Base-by-base conservation (phyloP, 306 rosid genomes). In the Abrus pulchellus region DNA sequence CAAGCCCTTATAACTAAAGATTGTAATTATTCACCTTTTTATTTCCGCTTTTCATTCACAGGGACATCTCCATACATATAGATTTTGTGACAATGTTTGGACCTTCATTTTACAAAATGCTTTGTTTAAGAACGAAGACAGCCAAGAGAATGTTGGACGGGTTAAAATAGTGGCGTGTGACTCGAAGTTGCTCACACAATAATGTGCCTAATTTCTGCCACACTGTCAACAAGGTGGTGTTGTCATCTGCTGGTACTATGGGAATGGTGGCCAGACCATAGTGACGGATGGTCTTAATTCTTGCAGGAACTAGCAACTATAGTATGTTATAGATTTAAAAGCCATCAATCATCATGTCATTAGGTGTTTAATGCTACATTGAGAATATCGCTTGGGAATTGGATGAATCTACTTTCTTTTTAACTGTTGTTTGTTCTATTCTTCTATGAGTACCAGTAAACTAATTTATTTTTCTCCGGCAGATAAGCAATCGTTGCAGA, bases 31-130 rank as follows among this genome's bases (percentile, higher is more conserved):
- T 65, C 55, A 10, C 74, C 48, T 38, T 14, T 70, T 62, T 59
- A 12, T 52, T 75, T 45, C 49, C 50, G 5, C 53, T 49, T 69
- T 72, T 72, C 7, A 60, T 55, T 9, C 72, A 77, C 94, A 93
- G 98, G 99, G 99, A 68, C 99, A 95, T 89, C 87, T 95, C 72
- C 99, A 95, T 86, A 95, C 99, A 32, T 95, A 95, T 80, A 88
- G 99, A 80, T 95, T 95, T 85, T 93, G 98, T 74, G 92, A 95
- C 90, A 95, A 95, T 68, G 98, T 93, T 59, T 91, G 99, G 99
- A 95, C 99, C 76, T 95, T 95, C 86, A 95, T 95, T 80, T 86
- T 95, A 70, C 97, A 93, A 76, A 52, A 87, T 80, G 98, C 98
- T 9, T 0, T 2, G 72, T 89, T 93, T 20, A 93, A 95, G 90